Base-by-base conservation (phyloP, 768 basidiomycete species). In the Trametes coccinea region DNA sequence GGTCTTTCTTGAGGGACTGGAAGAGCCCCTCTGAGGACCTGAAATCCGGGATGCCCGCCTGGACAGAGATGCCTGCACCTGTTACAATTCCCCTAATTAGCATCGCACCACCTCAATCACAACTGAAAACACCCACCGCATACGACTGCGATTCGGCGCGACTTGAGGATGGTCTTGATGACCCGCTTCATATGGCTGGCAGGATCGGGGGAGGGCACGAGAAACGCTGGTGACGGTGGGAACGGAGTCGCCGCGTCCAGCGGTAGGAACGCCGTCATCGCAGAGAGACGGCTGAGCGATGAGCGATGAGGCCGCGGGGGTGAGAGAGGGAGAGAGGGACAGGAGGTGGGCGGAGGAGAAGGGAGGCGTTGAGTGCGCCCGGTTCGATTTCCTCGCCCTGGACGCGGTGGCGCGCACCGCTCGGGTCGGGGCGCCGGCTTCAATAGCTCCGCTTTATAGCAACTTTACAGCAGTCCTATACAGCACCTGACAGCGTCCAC, bases 51-150 rank as follows among this genome's bases (percentile, higher is more conserved):
- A 95, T 95, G 14, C 92, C 91, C 49, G 92, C 90, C 41, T 86
- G 83, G 10, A 93, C 91, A 60, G 92, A 93, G 59, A 95, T 90
- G 48, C 93, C 93, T 62, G 93, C 93, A 63, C 93, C 93, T 92
- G 46, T 11, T 59, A 29, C 44, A 44, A 37, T 53, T 29, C 1
- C 53, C 53, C 30, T 27, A 47, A 52, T 65, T 59, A 33, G 48
- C 40, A 59, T 37, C 41, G 43, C 61, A 17, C 31, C 3, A 31
- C n/a, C 27, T 22, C 17, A 41, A 45, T 17, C 2, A 47, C 5
- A 31, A 17, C 5, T 31, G 22, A 16, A 13, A 53, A 44, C 11
- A 82, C 88, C 69, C 60, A 92, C 92, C 93, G 72, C 88, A 92
- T 57, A 95, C 84, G 66, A 94, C 87, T n/a, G 93, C 90, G 69